These are phyloP conservation scores for Suillus occidentalis DNA, from an alignment of 768 basidiomycete species.

Conservation along the genomic window DNA sequence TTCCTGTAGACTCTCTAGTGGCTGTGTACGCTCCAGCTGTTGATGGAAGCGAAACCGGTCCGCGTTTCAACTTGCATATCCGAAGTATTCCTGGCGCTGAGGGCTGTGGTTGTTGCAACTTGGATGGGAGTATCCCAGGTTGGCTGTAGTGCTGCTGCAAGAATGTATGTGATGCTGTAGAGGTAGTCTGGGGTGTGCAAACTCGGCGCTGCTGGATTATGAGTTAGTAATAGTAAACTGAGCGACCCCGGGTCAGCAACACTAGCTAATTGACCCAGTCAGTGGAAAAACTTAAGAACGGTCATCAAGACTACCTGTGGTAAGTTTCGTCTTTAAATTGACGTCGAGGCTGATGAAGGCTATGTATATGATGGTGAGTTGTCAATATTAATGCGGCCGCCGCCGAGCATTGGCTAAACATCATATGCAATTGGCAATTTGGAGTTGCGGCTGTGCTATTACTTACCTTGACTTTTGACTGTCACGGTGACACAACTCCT, in stretches of 20 bases:
- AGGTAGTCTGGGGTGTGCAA: constrained; percentile 16
- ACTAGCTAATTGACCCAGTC: too few species aligned
- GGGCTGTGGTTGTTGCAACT: constrained; percentile 7
- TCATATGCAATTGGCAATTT: too few species aligned
- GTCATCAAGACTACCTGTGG: too few species aligned
- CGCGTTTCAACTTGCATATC: constrained; percentile 30
- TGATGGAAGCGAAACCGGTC: constrained; percentile 27
- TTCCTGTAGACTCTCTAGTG: neutral
- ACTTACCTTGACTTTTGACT: neutral
- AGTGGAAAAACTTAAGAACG: too few species aligned
- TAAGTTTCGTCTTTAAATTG: neutral
- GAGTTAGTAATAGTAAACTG: neutral
- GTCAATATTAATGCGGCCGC: too few species aligned
- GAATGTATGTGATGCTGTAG: neutral
- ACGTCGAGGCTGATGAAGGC: neutral
- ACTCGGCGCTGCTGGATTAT: constrained; percentile 10
- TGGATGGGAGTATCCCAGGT: constrained; percentile 1
- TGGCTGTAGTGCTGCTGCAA: neutral
- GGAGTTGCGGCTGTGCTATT: neutral
- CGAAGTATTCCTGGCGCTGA: constrained; percentile 5
- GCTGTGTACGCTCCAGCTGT: constrained; percentile 21
- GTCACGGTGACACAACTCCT: constrained; percentile 2
- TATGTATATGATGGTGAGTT: neutral
- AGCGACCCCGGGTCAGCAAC: neutral
- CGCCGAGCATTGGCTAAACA: neutral